Evolutionary conservation across 2,329 filamentous ascomycete genomes (phyloP), one percentile per base, ranked within the genome.

Genomic region (Trichoderma brevicompactum): DNA sequence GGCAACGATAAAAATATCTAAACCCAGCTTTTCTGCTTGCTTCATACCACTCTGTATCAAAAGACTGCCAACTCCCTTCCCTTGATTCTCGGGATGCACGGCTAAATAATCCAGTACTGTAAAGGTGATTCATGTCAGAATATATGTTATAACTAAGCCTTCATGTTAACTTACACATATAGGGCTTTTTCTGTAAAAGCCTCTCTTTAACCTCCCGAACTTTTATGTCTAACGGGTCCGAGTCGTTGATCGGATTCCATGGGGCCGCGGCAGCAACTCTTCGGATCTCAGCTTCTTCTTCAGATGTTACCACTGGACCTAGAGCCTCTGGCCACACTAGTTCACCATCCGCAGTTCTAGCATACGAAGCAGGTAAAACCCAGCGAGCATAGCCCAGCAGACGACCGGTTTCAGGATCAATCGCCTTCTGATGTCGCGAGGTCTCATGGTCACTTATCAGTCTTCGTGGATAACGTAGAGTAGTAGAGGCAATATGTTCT

Each of bases 41-140:
- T 49, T 58, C 7, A 75, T 70, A 5, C 71, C 74, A 15, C 65
- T 72, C 58, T 72, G 41, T 6, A 74, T 69, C 15, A 75, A 67
- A 8, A 66, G 53, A 0, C 68, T 71, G 1, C 65, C 73, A 38
- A 75, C 66, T 7, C 74, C 73, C 40, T 73, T 69, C 8, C 72
- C 68, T 61, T 71, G 68, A 15, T 70, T 69, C 4, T 74, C 71
- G 1, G 73, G 73, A 55, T 74, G 71, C 6, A 74, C 73, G 15
- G 73, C 73, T 23, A 75, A 50, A 55, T 71, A 74, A 9, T 74
- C 72, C 6, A 75, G 70, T 7, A 54, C 71, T 73, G 23, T 44
- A 1, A 15, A 38, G 10, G 10, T 23, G 5, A 3, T 28, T 28
- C 23, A 3, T 28, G 23, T 28, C 23, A 28, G 23, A 28, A 28